These are phyloP conservation scores for Kitagawia praeruptora DNA, from an alignment of 129 eudicot species.

Conservation along the genomic window DNA sequence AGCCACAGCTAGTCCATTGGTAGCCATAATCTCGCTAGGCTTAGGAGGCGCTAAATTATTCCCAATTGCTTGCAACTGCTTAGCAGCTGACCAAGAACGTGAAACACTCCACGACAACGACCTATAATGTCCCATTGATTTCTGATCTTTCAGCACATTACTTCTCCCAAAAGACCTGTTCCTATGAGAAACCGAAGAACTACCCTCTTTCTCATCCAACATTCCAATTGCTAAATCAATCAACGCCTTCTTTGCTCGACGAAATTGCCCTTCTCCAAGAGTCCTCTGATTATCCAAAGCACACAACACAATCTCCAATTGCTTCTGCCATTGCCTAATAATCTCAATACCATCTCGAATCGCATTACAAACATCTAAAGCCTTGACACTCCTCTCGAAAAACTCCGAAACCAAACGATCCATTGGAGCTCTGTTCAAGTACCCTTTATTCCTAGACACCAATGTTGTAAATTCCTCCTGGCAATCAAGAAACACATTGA, in stretches of 20 bases:
- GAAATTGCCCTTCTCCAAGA: conserved; percentile 71
- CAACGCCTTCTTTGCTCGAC: conserved; percentile 67
- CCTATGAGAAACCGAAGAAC: conserved; percentile 28
- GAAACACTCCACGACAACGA: conserved; percentile 75
- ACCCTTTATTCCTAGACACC: conserved; percentile 23
- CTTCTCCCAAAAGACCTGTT: conserved; percentile 50
- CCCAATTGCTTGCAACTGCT: conserved; percentile 50
- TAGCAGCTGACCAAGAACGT: conserved; percentile 56
- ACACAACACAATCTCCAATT: conserved; percentile 65
- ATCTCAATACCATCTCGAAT: conserved; percentile 60
- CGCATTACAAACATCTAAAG: conserved; percentile 66
- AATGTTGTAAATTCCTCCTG: conserved; percentile 42
- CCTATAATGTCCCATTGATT: conserved; percentile 32
- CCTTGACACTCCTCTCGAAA: conserved; percentile 73
- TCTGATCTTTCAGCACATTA: conserved; percentile 16
- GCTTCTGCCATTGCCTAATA: conserved; percentile 57
- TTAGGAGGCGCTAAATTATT: conserved; percentile 35
- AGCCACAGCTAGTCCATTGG: conserved; percentile 47
- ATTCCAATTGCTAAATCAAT: conserved; percentile 58
- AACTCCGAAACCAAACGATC: conserved; percentile 42
- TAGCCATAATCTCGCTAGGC: conserved; percentile 39
- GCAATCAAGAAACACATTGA: conserved; percentile 56
- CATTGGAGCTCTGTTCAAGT: conserved; percentile 28
- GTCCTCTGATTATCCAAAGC: conserved; percentile 49
- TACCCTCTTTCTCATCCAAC: conserved; percentile 53